These are phyloP conservation scores for Phytophthora macrochlamydospora DNA, from an alignment of 352 stramenopile genomes.

Conservation along the genomic window DNA sequence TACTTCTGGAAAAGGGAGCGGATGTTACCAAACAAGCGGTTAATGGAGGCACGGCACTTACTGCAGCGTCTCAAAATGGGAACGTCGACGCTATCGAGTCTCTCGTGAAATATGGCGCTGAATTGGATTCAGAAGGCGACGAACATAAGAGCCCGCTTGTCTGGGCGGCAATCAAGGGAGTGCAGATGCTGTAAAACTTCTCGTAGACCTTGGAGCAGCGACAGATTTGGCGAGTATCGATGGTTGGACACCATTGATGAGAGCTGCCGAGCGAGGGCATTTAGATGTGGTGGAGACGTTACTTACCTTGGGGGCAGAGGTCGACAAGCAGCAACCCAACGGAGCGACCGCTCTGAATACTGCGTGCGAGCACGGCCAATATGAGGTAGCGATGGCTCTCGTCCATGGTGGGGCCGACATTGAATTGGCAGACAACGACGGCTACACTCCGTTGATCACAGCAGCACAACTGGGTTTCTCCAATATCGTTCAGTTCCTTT, in stretches of 20 bases:
- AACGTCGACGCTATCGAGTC: not conserved
- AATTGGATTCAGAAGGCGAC: not conserved
- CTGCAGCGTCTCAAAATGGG: not conserved
- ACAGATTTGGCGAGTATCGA: not conserved
- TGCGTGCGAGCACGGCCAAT: conserved; percentile 3
- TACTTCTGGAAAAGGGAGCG: conserved; percentile 1
- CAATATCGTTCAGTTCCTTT: conserved; percentile 2
- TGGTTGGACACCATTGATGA: not conserved
- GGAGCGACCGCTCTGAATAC: conserved; percentile 3
- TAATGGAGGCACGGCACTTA: conserved; percentile 3
- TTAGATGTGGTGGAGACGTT: not conserved
- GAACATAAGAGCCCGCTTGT: not conserved
- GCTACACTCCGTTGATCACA: conserved; percentile 4
- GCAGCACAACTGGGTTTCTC: conserved; percentile 3
- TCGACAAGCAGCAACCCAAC: not conserved
- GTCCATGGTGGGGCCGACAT: not conserved
- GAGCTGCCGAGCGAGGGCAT: not conserved
- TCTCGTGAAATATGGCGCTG: not conserved
- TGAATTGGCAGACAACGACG: conserved; percentile 1
- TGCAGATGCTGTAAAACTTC: not conserved
- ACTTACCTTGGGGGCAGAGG: not conserved
- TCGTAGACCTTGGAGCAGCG: not conserved
- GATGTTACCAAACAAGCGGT: not conserved
- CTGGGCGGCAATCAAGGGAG: not conserved
- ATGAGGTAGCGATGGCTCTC: not conserved